Evolutionary conservation across 768 basidiomycete species (phyloP).

Genomic region (Goffeauzyma gilvescens): DNA sequence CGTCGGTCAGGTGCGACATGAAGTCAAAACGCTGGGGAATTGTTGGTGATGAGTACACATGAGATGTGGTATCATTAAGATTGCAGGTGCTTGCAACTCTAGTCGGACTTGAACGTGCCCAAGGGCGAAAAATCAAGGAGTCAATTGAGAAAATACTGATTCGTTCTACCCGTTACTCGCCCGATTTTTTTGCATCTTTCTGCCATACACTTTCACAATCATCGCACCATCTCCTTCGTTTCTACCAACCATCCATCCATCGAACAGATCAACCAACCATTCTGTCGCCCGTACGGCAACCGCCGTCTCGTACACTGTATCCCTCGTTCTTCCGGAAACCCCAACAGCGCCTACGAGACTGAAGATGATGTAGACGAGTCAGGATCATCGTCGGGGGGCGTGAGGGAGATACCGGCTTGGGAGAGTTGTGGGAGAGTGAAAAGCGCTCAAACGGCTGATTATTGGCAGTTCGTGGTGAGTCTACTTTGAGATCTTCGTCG

Average conservation of each 20-base stretch:
- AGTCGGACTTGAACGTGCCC: no score
- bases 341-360: not conserved
- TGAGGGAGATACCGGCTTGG: slow-evolving; percentile 54
- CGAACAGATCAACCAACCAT: slow-evolving; percentile 60
- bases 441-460: slow-evolving; percentile 59
- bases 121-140: no score
- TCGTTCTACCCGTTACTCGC: no score
- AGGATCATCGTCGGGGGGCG: slow-evolving; percentile 4
- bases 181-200: no score
- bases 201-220: no score
- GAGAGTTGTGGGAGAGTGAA: slow-evolving; percentile 79
- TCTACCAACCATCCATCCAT: slow-evolving; percentile 3
- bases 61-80: no score
- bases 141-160: no score
- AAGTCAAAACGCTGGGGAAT: no score
- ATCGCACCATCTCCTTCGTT: slow-evolving; percentile 5
- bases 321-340: slow-evolving; percentile 15
- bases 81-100: no score
- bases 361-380: slow-evolving; percentile 6
- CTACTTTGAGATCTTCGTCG: not conserved
- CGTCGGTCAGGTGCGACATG: no score
- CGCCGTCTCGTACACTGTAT: slow-evolving; percentile 70
- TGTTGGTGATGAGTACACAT: no score
- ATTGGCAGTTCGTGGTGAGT: slow-evolving; percentile 75
- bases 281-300: slow-evolving; percentile 90